Evolutionary conservation across 768 basidiomycete genomes (phyloP).

Genomic region (Wakefieldia striispora): DNA sequence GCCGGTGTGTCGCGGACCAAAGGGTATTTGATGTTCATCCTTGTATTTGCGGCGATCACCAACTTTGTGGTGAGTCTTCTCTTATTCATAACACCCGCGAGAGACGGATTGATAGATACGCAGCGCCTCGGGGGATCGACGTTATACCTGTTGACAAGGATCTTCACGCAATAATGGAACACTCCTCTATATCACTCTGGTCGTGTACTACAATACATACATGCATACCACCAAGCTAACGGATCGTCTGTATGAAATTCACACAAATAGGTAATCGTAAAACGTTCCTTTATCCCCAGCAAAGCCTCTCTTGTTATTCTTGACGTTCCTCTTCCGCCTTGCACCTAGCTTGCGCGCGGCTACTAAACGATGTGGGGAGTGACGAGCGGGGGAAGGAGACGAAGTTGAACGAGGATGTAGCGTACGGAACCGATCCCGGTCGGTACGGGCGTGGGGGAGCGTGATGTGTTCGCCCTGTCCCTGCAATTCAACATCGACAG

Average conservation of each 20-base stretch:
- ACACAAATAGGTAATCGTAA: constrained; percentile 47
- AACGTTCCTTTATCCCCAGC: constrained; percentile 30
- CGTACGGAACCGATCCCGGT: constrained; percentile 29
- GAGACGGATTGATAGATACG: not conserved
- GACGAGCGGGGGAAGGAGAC: constrained; percentile 54
- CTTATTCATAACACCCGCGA: not conserved
- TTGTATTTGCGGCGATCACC: constrained; percentile 78
- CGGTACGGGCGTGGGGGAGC: constrained; percentile 19
- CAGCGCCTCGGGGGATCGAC: constrained; percentile 62
- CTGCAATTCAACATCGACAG: not conserved
- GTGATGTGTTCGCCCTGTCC: not conserved
- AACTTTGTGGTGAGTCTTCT: constrained; percentile 51
- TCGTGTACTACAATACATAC: constrained; percentile 4
- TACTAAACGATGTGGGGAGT: constrained; percentile 27
- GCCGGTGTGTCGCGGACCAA: constrained; percentile 57
- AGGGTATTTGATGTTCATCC: constrained; percentile 75
- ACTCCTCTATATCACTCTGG: constrained; percentile 4
- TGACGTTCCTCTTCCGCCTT: constrained; percentile 16
- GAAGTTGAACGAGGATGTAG: constrained; percentile 42
- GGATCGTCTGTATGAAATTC: constrained; percentile 2
- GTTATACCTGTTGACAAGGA: constrained; percentile 47
- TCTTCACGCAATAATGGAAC: constrained; percentile 47
- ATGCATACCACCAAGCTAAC: too few species aligned
- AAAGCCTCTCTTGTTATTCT: constrained; percentile 10
- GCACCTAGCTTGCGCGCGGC: constrained; percentile 10